These are phyloP conservation scores for Blastobotrys elegans DNA, from an alignment of 1,139 yeast genomes.

Conservation along the genomic window DNA sequence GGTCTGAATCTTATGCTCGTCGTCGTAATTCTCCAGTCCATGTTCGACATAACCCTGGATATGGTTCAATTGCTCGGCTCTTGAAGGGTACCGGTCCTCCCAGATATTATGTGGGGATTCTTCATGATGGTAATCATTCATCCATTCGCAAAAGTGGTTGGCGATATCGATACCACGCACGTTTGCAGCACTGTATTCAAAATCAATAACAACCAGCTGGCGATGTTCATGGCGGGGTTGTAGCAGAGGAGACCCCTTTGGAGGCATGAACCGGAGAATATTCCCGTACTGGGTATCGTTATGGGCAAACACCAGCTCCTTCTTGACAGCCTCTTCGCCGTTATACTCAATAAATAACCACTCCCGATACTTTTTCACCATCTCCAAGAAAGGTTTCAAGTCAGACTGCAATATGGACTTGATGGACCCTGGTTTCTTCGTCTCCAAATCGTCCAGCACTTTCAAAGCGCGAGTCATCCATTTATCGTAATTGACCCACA, in stretches of 20 bases:
- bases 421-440: constrained; percentile 20
- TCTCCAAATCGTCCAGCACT: constrained; percentile 32
- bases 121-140: constrained; percentile 82
- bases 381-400: constrained; percentile 46
- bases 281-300: constrained; percentile 97
- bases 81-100: constrained; percentile 56
- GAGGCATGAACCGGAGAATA: constrained; percentile 44
- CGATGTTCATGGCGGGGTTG: constrained; percentile 52
- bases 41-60: constrained; percentile 64
- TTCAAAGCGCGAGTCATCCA: constrained; percentile 62
- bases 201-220: constrained; percentile 86
- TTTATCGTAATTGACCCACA: constrained; percentile 65
- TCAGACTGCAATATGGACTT: constrained; percentile 35
- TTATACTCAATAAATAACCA: constrained; percentile 61
- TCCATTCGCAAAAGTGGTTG: constrained; percentile 92
- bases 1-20: constrained; percentile 40
- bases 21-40: constrained; percentile 33
- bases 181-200: constrained; percentile 94
- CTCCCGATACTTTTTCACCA: constrained; percentile 47
- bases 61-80: constrained; percentile 63
- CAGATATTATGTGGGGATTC: constrained; percentile 54
- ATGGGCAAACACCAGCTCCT: constrained; percentile 73
- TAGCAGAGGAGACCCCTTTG: constrained; percentile 40
- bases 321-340: constrained; percentile 39
- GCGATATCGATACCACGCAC: constrained; percentile 85